Conservation (phyloP, 2,329 filamentous ascomycete species). For the Hysterium pulicare region DNA sequence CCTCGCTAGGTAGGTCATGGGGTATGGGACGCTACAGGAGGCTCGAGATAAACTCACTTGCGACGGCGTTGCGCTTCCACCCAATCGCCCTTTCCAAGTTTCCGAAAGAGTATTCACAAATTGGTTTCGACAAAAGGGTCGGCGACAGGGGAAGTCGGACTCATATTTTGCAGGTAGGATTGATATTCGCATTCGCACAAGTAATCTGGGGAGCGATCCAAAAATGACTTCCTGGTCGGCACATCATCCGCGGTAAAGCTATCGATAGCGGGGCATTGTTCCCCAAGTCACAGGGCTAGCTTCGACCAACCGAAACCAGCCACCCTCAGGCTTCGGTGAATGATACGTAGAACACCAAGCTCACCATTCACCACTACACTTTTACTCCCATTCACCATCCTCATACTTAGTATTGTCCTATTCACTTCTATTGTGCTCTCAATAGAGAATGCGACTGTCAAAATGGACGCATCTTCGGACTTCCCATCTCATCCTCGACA, state of each 20-base stretch:
- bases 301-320: neutral
- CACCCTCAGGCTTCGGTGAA: no score
- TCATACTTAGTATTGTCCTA: neutral
- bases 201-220: no score
- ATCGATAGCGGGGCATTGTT: neutral
- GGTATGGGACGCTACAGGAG: constrained; percentile 14
- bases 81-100: no score
- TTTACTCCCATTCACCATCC: neutral
- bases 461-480: no score
- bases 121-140: no score
- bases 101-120: neutral
- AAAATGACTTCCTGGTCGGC: neutral
- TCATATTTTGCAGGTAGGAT: no score
- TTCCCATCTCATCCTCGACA: no score
- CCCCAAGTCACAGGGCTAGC: neutral
- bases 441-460: neutral
- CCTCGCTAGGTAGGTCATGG: constrained; percentile 39
- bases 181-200: no score
- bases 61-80: constrained; percentile 24
- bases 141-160: no score
- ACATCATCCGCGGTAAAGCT: neutral
- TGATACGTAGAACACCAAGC: neutral
- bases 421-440: neutral
- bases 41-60: constrained; percentile 17
- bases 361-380: neutral